Conservation (phyloP, 2,329 filamentous ascomycete species). For the Ceratocystis alfenasii region DNA sequence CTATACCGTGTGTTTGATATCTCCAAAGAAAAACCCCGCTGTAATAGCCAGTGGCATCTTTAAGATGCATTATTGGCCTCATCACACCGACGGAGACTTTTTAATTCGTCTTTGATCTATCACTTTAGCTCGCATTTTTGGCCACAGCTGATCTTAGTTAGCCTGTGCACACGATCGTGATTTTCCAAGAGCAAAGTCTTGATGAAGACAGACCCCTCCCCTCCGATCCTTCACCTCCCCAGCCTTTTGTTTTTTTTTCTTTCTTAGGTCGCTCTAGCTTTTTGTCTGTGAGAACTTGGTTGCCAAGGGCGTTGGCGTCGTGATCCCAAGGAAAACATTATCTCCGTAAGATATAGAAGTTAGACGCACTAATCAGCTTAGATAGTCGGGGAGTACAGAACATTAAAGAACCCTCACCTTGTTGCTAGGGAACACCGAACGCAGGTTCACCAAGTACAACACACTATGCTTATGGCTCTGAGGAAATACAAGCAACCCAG, state of each 20-base stretch:
- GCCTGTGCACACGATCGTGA: conserved; percentile 8
- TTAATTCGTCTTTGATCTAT: background rate
- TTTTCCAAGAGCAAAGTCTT: background rate
- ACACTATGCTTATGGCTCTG: no score
- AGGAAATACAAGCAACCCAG: no score
- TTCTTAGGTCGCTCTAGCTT: background rate
- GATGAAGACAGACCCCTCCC: background rate
- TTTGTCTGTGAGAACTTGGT: background rate
- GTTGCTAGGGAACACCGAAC: background rate
- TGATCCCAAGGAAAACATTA: conserved; percentile 10
- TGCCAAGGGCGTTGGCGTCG: conserved; percentile 1
- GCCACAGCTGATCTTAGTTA: conserved; percentile 2
- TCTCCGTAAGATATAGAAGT: background rate
- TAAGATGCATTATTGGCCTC: no score
- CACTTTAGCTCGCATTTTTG: background rate
- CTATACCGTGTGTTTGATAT: no score
- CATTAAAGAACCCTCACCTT: background rate
- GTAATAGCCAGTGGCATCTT: no score
- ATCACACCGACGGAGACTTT: background rate
- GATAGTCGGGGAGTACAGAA: background rate
- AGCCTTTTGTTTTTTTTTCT: conserved; percentile 8
- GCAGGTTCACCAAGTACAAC: no score
- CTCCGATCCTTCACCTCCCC: background rate
- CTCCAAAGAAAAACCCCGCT: no score
- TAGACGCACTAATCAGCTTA: background rate